phyloP scores from a whole-genome alignment of 2,329 filamentous ascomycete genomes.

The Macrophomina phaseolina region DNA sequence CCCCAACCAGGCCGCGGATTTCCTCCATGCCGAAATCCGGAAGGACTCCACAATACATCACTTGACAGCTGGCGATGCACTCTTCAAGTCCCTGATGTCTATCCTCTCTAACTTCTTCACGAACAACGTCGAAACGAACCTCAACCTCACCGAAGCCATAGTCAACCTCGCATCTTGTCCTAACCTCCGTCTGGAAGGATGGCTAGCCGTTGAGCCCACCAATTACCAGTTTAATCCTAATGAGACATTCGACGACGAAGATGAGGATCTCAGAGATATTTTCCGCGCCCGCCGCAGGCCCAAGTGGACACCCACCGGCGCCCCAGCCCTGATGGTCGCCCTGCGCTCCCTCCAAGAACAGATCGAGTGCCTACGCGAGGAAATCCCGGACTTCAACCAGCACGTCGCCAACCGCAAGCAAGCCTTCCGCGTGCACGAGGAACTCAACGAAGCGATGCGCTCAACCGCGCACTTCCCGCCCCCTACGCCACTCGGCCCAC shows the following conservation, averaged over 20 bases:
- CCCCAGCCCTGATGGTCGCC: conserved; percentile 49
- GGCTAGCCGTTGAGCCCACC: conserved; percentile 76
- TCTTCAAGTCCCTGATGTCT: conserved; percentile 58
- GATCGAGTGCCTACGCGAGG: conserved; percentile 49
- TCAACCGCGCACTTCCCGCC: conserved; percentile 34
- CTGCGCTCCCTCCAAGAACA: conserved; percentile 51
- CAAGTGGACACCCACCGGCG: conserved; percentile 42
- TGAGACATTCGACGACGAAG: conserved; percentile 31
- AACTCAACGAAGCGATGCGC: conserved; percentile 49
- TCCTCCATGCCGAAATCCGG: conserved; percentile 58
- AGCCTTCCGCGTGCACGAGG: conserved; percentile 55
- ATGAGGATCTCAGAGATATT: conserved; percentile 40
- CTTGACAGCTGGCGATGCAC: conserved; percentile 66
- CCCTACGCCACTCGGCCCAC: conserved; percentile 31
- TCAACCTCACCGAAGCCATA: conserved; percentile 83
- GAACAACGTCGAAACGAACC: conserved; percentile 89
- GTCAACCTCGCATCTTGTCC: conserved; percentile 84
- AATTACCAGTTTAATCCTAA: conserved; percentile 43
- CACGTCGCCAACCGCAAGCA: conserved; percentile 56
- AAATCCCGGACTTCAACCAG: conserved; percentile 54
- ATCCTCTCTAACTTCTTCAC: conserved; percentile 82
- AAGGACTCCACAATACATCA: conserved; percentile 66
- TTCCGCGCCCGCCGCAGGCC: conserved; percentile 44
- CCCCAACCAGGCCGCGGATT: conserved; percentile 44
- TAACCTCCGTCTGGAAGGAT: conserved; percentile 85